Evolutionary conservation across 768 basidiomycete genomes (phyloP), one percentile per base, ranked within the genome.

Genomic region (Auriscalpium microsporum): DNA sequence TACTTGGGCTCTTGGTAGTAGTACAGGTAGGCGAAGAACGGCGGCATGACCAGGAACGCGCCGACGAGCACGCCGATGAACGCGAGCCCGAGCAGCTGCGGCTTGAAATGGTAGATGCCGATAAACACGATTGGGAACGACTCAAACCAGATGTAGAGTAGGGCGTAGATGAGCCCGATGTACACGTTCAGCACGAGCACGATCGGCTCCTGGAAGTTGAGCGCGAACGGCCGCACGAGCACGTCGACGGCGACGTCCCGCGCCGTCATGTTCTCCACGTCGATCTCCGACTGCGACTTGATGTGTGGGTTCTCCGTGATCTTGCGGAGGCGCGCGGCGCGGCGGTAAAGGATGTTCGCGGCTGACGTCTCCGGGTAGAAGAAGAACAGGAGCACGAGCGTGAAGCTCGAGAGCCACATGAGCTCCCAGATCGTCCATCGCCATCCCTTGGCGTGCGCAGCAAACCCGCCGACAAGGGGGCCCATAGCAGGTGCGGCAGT

Each of bases 131-230:
- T 56, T 3, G 66, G 64, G 59, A 72, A 72, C 0, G 68, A 66
- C 50, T 70, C 67, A 50, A 71, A 70, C 68, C 66, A 72, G 45
- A 70, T 61, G 62, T 68, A 68, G n/a, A 68, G 62, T 35, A 70
- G 53, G 28, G 64, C 68, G 56, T 69, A 71, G 34, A 67, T 64
- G 10, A 71, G 64, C 10, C 65, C 67, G 19, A 71, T 60, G 55
- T 70, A 72, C 5, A 69, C 38, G 50, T 70, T 71, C 33, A 63
- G 60, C 21, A 63, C 65, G 36, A 66, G 48, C 9, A 72, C 59
- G 44, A 68, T 65, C 2, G 69, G 71, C 54, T 71, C 69, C 19
- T 55, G 62, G 49, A 66, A 58, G 28, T 66, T 61, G 45, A 71
- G 64, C 1, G 66, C 36, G 53, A 71, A 67, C 2, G 69, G 68